Evolutionary conservation across 1,284 basidiomycete species (phyloP), one percentile per base, ranked within the genome.

Genomic region (Tilletia setariae): DNA sequence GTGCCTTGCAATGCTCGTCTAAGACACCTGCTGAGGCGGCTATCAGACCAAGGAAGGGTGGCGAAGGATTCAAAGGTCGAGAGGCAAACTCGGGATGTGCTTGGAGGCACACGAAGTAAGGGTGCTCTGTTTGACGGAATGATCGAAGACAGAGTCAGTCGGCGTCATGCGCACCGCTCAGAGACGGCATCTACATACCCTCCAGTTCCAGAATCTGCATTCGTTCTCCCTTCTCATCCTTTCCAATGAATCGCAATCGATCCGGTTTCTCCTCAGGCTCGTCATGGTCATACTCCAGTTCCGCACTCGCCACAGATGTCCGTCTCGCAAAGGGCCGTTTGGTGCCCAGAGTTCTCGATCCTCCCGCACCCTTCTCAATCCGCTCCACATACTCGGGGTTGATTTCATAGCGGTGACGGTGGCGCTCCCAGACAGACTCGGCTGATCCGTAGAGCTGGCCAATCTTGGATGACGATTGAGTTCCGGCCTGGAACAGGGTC

Each of bases 51-150:
- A 99, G 89, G 89, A 97, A 98, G 0, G 94, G 91, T 2, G 95
- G 95, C 0, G 93, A 96, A 0, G 95, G 96, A 85, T 99, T 98
- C 65, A 99, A 86, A 1, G 95, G 95, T n/a, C 95, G 90, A 23
- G 95, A 95, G 85, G 94, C 98, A 85, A 99, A 95, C 84, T 99
- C 95, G 2, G 95, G 95, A 81, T 99, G 95, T 0, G 96, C 93
- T 85, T 99, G 95, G 68, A 98, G 86, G 53, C 89, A 96, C 67
- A 97, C 86, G 83, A 95, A 98, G 87, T 89, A 99, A 0, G 93
- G 93, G 84, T 99, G 95, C 80, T 92, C 93, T 92, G 76, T 7
- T 4, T 6, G 6, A 40, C 4, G 35, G 4, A 11, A 42, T 4
- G 15, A 68, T 21, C 64, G 61, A 44, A 56, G 15, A 9, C 6